Evolutionary conservation across 2,329 filamentous ascomycete genomes (phyloP).

Genomic region (Fusarium annulatum): DNA sequence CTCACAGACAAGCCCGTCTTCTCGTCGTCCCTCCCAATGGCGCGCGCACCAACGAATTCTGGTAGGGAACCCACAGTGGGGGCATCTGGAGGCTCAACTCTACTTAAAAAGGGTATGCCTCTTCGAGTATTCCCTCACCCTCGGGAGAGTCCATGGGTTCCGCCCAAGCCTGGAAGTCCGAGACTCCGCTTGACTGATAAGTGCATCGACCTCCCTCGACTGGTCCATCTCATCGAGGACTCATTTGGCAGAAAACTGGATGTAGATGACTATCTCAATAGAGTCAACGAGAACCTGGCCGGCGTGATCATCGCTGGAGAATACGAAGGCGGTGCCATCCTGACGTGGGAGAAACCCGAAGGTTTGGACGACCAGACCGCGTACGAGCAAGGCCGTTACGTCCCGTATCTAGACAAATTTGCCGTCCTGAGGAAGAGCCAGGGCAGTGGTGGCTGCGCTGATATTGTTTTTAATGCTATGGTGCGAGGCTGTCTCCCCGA

Average conservation of each 20-base stretch:
- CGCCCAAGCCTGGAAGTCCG: slow-evolving; percentile 68
- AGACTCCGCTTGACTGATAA: slow-evolving; percentile 80
- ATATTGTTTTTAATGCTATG: slow-evolving; percentile 97
- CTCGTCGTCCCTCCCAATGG: slow-evolving; percentile 87
- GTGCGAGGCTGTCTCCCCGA: slow-evolving; percentile 87
- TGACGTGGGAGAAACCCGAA: slow-evolving; percentile 90
- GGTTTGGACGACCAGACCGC: slow-evolving; percentile 66
- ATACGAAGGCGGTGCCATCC: slow-evolving; percentile 93
- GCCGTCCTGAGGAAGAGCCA: slow-evolving; percentile 90
- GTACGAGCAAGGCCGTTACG: slow-evolving; percentile 70
- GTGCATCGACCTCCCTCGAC: slow-evolving; percentile 82
- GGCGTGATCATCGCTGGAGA: slow-evolving; percentile 95
- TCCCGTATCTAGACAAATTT: slow-evolving; percentile 98
- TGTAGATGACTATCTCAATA: slow-evolving; percentile 80
- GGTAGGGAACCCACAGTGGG: slow-evolving; percentile 23
- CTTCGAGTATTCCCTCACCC: slow-evolving; percentile 85
- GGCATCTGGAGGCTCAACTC: slow-evolving; percentile 69
- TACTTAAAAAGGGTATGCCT: slow-evolving; percentile 92
- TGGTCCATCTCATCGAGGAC: slow-evolving; percentile 91
- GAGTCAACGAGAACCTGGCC: slow-evolving; percentile 84
- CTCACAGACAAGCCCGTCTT: slow-evolving; percentile 94
- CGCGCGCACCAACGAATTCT: slow-evolving; percentile 63
- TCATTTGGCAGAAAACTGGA: slow-evolving; percentile 90
- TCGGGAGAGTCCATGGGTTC: slow-evolving; percentile 74
- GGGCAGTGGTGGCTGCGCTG: slow-evolving; percentile 90